Conservation (phyloP, 331 rosid species). For the Spiraea crenata region DNA sequence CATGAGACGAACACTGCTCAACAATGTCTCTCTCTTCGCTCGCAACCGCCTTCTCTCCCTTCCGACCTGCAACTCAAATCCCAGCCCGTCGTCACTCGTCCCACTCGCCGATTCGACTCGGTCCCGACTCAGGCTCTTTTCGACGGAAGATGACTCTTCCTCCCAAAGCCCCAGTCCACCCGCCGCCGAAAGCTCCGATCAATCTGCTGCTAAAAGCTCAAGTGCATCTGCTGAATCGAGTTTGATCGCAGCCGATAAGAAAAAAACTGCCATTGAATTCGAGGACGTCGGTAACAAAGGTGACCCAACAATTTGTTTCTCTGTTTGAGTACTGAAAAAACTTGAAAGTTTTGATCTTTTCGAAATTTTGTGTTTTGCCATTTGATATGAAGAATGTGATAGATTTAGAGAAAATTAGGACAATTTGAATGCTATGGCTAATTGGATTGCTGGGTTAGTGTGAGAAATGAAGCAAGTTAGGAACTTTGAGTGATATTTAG, state of each 20-base stretch:
- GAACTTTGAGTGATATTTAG: background rate
- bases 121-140: slow-evolving; percentile 47
- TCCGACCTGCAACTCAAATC: slow-evolving; percentile 15
- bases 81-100: slow-evolving; percentile 19
- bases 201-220: slow-evolving; percentile 3
- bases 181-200: too few species aligned
- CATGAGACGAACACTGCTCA: slow-evolving; percentile 55
- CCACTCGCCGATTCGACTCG: slow-evolving; percentile 38
- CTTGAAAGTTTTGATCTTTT: background rate
- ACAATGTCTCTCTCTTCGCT: slow-evolving; percentile 44
- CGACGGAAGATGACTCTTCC: slow-evolving; percentile 47
- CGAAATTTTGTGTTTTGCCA: background rate
- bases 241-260: slow-evolving; percentile 22
- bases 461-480: background rate
- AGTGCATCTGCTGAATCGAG: slow-evolving; percentile 19
- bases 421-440: background rate
- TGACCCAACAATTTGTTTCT: slow-evolving; percentile 3
- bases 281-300: slow-evolving; percentile 69
- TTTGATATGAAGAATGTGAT: background rate
- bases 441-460: background rate
- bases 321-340: slow-evolving; percentile 13
- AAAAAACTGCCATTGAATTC: slow-evolving; percentile 22
- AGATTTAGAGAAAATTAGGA: background rate
- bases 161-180: slow-evolving; percentile 17
- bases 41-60: slow-evolving; percentile 44